phyloP scores from a whole-genome alignment of 768 basidiomycete species.

The Gyrodon lividus region DNA sequence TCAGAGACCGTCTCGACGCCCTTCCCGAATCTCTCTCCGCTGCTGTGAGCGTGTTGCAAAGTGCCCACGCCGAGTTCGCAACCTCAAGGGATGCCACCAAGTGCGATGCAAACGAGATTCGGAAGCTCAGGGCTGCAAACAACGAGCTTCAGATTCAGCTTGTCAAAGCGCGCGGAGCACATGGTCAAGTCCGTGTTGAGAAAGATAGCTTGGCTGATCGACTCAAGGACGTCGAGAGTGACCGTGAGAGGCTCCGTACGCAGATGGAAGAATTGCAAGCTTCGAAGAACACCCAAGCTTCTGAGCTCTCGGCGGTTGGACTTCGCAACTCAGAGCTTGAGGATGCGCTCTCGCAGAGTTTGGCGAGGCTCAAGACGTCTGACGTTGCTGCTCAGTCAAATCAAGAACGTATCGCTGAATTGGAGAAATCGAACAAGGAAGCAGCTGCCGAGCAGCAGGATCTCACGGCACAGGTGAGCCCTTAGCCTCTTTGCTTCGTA shows the following conservation, averaged over 20 bases:
- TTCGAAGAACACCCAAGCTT: conserved; percentile 39
- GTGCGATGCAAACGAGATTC: conserved; percentile 69
- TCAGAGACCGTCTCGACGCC: conserved; percentile 50
- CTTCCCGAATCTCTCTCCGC: conserved; percentile 61
- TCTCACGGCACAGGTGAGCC: conserved; percentile 59
- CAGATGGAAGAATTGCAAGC: conserved; percentile 58
- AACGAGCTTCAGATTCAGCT: conserved; percentile 71
- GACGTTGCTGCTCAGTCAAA: conserved; percentile 63
- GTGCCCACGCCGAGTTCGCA: conserved; percentile 60
- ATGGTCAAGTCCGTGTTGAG: conserved; percentile 79
- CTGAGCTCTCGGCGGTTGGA: conserved; percentile 48
- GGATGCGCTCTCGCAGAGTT: conserved; percentile 69
- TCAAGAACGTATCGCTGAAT: conserved; percentile 55
- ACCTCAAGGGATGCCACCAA: conserved; percentile 54
- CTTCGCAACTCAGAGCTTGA: conserved; percentile 61
- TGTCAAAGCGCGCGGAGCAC: conserved; percentile 71
- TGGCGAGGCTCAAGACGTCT: conserved; percentile 69
- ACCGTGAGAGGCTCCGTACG: conserved; percentile 58
- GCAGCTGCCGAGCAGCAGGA: conserved; percentile 52
- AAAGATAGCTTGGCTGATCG: conserved; percentile 73
- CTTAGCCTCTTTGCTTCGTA: neutral
- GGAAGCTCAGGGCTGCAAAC: conserved; percentile 50
- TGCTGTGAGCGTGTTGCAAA: conserved; percentile 55
- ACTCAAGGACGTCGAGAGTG: conserved; percentile 54
- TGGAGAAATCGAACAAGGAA: conserved; percentile 64